Evolutionary conservation across 164 flowering plant genomes (phyloP).

Genomic region (Dillenia turbinata): DNA sequence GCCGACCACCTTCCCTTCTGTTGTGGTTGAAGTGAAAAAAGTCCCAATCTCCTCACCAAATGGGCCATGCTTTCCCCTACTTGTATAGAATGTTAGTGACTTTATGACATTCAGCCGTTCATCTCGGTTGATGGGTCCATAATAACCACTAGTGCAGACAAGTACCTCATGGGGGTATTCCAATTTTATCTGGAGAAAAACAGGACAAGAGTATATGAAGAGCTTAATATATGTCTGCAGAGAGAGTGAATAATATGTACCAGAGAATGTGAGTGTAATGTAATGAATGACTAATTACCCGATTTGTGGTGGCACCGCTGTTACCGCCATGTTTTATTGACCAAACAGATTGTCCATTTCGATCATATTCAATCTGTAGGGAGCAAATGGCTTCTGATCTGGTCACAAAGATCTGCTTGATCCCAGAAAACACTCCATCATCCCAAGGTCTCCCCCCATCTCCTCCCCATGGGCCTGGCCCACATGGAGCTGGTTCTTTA

Average conservation of each 20-base stretch:
- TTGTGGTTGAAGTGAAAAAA: slow-evolving; percentile 59
- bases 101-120: slow-evolving; percentile 32
- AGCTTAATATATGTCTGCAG: neutral
- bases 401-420: slow-evolving; percentile 54
- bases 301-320: slow-evolving; percentile 35
- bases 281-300: slow-evolving; percentile 26
- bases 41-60: slow-evolving; percentile 73
- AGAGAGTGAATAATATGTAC: neutral
- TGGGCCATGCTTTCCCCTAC: slow-evolving; percentile 73
- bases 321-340: slow-evolving; percentile 62
- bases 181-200: slow-evolving; percentile 44
- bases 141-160: slow-evolving; percentile 59
- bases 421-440: slow-evolving; percentile 76
- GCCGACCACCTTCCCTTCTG: slow-evolving; percentile 81
- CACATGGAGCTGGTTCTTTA: slow-evolving; percentile 63
- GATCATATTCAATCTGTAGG: slow-evolving; percentile 73
- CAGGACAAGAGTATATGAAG: neutral
- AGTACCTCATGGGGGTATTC: slow-evolving; percentile 71
- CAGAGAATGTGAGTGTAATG: neutral
- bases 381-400: slow-evolving; percentile 54
- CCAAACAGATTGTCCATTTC: slow-evolving; percentile 73
- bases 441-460: slow-evolving; percentile 86
- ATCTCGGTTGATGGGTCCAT: slow-evolving; percentile 32
- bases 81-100: slow-evolving; percentile 63
- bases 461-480: slow-evolving; percentile 91